Conservation (phyloP, 306 rosid species). For the Amphicarpaea edgeworthii region DNA sequence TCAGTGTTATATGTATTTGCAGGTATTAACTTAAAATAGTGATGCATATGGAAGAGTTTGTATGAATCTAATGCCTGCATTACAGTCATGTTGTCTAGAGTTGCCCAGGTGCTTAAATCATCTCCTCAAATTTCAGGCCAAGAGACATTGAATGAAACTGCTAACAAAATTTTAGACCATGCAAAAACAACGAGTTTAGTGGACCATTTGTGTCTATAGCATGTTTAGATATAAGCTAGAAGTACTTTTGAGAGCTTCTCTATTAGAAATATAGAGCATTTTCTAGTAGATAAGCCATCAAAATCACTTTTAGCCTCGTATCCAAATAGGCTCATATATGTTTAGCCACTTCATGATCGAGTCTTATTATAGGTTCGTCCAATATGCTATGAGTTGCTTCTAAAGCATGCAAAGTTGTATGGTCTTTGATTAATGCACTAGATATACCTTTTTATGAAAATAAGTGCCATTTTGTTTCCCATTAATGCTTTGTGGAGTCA, state of each 20-base stretch:
- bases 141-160: constrained; percentile 57
- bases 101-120: constrained; percentile 65
- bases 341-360: constrained; percentile 78
- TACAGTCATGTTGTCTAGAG: constrained; percentile 74
- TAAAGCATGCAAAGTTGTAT: constrained; percentile 85
- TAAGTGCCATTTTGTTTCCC: constrained; percentile 69
- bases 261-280: too few species aligned
- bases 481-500: constrained; percentile 63
- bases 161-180: constrained; percentile 74
- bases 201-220: constrained; percentile 78
- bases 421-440: constrained; percentile 80
- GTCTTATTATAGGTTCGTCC: constrained; percentile 91
- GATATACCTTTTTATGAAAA: constrained; percentile 65
- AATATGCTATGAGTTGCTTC: constrained; percentile 82
- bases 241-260: too few species aligned
- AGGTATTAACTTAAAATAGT: constrained; percentile 72
- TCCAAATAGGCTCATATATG: too few species aligned
- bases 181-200: constrained; percentile 82
- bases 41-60: constrained; percentile 79
- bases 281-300: too few species aligned
- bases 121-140: constrained; percentile 60
- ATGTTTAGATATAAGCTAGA: too few species aligned
- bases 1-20: constrained; percentile 50
- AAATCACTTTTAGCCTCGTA: too few species aligned
- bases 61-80: constrained; percentile 83